Base-by-base conservation (phyloP, 306 rosid genomes). In the Leucaena leucocephala region DNA sequence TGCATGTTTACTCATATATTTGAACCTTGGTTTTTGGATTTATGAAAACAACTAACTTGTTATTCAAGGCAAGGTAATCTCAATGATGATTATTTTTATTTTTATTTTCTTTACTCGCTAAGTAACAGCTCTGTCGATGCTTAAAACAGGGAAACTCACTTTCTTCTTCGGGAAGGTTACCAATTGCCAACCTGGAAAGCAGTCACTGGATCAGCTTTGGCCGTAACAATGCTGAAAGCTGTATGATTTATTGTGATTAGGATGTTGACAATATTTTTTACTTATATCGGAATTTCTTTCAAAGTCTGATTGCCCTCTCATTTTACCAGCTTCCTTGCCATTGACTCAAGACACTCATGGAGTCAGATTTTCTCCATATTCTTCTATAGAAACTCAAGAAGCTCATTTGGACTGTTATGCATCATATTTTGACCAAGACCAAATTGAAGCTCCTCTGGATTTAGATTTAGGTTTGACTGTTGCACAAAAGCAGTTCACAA, bases 401-500 rank as follows among this genome's bases (percentile, higher is more conserved):
- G 74, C 80, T 81, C 74, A 75, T 76, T 80, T 87, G 17, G 88
- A 83, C 78, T 83, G 82, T 78, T 79, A 55, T 49, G 42, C 80
- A 50, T 73, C 72, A 43, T 76, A 79, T 36, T 80, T 86, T 86
- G 88, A 82, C 80, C 88, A 88, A 90, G 77, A 74, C 74, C 87
- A 83, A 65, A 79, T 36, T 78, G 89, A 80, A 84, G 80, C 67
- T 61, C 79, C 87, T 74, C 84, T 76, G 63, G 91, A 61, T 62
- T 71, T 77, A 57, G 89, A 80, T 73, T 72, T 89, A 74, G 85
- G 79, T 68, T 85, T 88, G 88, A 86, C 90, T 21, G 79, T 86
- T 67, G 83, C 82, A 54, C 95, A 86, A 86, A 82, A 89, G 77
- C 96, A 85, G 81, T 96, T 96, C 83, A 75, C 87, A 35, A 90